Percentiles rank a stretch among this genome's conserved stretches.
Evolutionary conservation across 2,329 filamentous ascomycete species (phyloP).

Genomic region (Arthrinium puccinioides): DNA sequence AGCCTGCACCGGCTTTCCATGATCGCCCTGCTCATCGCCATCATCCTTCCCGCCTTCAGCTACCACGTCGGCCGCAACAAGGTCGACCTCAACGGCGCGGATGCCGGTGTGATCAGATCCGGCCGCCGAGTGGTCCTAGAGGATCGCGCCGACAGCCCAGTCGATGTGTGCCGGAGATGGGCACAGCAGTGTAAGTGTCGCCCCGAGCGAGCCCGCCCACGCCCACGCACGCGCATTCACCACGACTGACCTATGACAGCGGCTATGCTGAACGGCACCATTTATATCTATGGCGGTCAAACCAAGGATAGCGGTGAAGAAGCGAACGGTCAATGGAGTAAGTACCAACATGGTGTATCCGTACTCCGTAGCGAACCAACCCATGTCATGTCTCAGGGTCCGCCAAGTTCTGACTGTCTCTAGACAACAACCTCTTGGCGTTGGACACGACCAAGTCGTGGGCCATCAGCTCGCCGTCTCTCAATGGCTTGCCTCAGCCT

Average conservation of each 20-base stretch:
- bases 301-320: slow-evolving; percentile 52
- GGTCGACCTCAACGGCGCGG: slow-evolving; percentile 33
- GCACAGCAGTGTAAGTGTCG: slow-evolving; percentile 48
- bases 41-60: slow-evolving; percentile 40
- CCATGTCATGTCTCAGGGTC: no score
- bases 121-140: slow-evolving; percentile 20
- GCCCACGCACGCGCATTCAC: no score
- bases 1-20: slow-evolving; percentile 37
- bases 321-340: slow-evolving; percentile 62
- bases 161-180: slow-evolving; percentile 58
- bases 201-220: no score
- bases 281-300: slow-evolving; percentile 71
- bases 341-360: slow-evolving; percentile 14
- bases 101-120: slow-evolving; percentile 37
- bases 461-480: slow-evolving; percentile 55
- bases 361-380: no score
- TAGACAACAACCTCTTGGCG: slow-evolving; percentile 64
- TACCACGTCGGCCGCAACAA: slow-evolving; percentile 33
- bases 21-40: slow-evolving; percentile 40
- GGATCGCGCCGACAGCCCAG: slow-evolving; percentile 38
- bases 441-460: slow-evolving; percentile 69
- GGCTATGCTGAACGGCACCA: slow-evolving; percentile 64
- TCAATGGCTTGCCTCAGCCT: slow-evolving; percentile 56
- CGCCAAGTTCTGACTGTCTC: no score
- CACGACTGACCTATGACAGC: slow-evolving; percentile 26